Base-by-base conservation (phyloP, 1,284 basidiomycete genomes). In the Rhodotorula mucilaginosa region DNA sequence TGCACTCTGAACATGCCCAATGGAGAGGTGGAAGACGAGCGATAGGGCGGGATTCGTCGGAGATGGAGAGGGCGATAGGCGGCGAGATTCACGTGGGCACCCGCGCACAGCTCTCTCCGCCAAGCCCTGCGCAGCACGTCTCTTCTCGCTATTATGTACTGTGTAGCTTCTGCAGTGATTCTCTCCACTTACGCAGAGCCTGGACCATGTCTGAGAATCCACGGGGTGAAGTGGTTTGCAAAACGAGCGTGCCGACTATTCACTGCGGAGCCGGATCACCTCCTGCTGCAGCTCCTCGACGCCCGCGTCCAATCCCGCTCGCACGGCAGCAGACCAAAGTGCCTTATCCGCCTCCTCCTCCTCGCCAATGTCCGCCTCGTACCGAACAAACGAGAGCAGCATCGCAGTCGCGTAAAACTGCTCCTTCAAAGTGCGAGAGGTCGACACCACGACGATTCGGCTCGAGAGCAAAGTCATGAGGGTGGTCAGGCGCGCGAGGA, bases 321-420 rank as follows among this genome's bases (percentile, higher is more conserved):
- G 16, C 7, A 74, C 59, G 1, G 67, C 70, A 5, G 2, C 5
- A 23, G 49, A 48, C 69, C 68, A 74, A 12, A 67, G 13, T 44
- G 58, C 34, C 8, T 31, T 18, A 23, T 74, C 73, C 31, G 19
- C 34, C 57, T n/a, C 12, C 26, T 48, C 59, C 59, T 48, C 59
- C 59, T 74, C 73, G 13, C 12, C 3, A 16, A 67, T 8, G 4
- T 62, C 58, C 3, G 62, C 68, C 31, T 69, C 65, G 58, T 47
- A 47, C 5, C 65, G 63, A 4, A 61, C 51, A 23, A 71, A 74
- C 29, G 64, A 31, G 49, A 74, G 49, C 13, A 62, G 29, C 49
- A 67, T 58, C 1, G 54, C 39, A 0, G 70, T 61, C 26, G 58
- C 34, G 63, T 74, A 74, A 57, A 74, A 65, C 12, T 57, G 61